These are phyloP conservation scores for Kodamaea alishanica DNA, from an alignment of 1,139 yeast genomes.

Conservation along the genomic window DNA sequence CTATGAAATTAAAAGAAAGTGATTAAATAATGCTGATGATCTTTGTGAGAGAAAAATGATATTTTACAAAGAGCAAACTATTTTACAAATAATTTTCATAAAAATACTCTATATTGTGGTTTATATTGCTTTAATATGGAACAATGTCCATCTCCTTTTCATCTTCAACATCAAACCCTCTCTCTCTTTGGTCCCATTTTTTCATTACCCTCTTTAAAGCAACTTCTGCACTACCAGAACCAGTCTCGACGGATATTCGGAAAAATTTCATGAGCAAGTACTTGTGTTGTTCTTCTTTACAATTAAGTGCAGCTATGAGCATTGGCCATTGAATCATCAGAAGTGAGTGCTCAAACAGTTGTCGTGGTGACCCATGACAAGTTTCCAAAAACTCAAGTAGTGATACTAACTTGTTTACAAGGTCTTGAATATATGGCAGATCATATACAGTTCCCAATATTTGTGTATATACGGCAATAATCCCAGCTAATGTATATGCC, in stretches of 20 bases:
- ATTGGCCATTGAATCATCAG: conserved; percentile 65
- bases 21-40: too few species aligned
- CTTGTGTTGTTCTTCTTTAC: conserved; percentile 44
- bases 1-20: too few species aligned
- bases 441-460: conserved; percentile 33
- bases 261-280: conserved; percentile 45
- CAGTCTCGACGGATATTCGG: conserved; percentile 19
- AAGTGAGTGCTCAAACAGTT: conserved; percentile 26
- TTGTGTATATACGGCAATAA: conserved; percentile 31
- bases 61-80: too few species aligned
- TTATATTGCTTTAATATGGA: conserved; percentile 9
- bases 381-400: conserved; percentile 25
- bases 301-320: conserved; percentile 56
- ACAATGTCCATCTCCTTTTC: conserved; percentile 17
- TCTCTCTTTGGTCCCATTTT: conserved; percentile 16
- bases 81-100: too few species aligned
- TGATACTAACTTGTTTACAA: conserved; percentile 27
- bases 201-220: conserved; percentile 16
- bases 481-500: conserved; percentile 33
- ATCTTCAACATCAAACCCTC: conserved; percentile 15
- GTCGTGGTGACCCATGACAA: conserved; percentile 21
- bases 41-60: too few species aligned
- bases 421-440: conserved; percentile 31
- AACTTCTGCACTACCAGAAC: conserved; percentile 24
- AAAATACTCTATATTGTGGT: not conserved